Conservation (phyloP, 2,329 filamentous ascomycete species). For the Waltergamsia citrina region DNA sequence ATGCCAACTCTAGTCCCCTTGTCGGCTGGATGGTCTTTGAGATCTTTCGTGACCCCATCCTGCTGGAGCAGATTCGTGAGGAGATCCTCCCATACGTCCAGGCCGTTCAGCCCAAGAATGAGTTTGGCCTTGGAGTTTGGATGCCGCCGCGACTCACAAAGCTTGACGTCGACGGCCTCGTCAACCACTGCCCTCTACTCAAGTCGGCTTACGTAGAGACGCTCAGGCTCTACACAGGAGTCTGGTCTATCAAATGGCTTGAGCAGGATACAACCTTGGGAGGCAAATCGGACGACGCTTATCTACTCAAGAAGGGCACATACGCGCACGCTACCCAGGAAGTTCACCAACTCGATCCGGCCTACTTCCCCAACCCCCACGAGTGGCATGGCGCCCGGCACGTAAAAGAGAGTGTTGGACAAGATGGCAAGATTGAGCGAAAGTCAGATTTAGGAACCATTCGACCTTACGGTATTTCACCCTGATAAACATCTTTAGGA, state of each 20-base stretch:
- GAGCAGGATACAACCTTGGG: conserved; percentile 21
- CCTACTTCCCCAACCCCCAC: conserved; percentile 18
- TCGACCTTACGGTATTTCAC: conserved; percentile 20
- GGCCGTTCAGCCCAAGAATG: conserved; percentile 21
- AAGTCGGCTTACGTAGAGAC: conserved; percentile 30
- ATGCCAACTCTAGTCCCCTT: conserved; percentile 25
- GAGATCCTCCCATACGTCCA: conserved; percentile 24
- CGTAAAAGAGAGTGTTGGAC: conserved; percentile 14
- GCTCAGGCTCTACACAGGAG: conserved; percentile 24
- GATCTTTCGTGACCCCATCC: conserved; percentile 24
- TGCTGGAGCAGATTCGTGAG: conserved; percentile 25
- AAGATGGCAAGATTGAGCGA: conserved; percentile 12
- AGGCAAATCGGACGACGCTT: conserved; percentile 11
- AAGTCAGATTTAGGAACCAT: conserved; percentile 15
- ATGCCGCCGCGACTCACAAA: conserved; percentile 20
- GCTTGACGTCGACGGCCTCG: conserved; percentile 24
- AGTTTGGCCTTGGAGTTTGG: conserved; percentile 25
- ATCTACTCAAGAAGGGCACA: conserved; percentile 21
- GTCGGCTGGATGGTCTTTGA: conserved; percentile 31
- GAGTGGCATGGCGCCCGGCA: conserved; percentile 25
- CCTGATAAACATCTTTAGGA: neutral
- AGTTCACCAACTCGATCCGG: conserved; percentile 23
- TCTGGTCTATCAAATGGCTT: conserved; percentile 19
- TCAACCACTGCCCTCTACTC: conserved; percentile 25
- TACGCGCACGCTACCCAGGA: conserved; percentile 22